Base-by-base conservation (phyloP, 345 rosid genomes). In the Lepidium aucheri region DNA sequence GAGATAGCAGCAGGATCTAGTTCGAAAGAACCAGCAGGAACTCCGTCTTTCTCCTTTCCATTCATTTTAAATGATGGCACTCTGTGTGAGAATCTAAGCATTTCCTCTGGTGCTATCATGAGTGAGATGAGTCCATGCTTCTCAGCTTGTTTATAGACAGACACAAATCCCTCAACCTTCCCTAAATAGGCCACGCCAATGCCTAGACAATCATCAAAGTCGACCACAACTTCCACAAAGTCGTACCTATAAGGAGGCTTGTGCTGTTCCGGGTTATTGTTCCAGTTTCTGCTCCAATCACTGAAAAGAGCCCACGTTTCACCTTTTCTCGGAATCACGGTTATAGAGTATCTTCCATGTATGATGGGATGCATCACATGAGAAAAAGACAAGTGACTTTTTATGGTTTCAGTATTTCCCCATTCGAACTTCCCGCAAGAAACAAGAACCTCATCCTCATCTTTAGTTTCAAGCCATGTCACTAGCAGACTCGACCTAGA, bases 241-340 rank as follows among this genome's bases (percentile, higher is more conserved):
- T 90, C 94, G 40, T 39, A 89, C 46, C 47, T 63, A 52, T 76
- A 84, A 16, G 88, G 80, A 33, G 85, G 74, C 47, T 60, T 49
- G 74, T 81, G 80, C 52, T 80, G 80, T 47, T 67, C 76, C 36
- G 84, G 81, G 17, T 82, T 74, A 3, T 77, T 71, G 63, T 60
- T 55, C 95, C 90, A 83, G 28, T 61, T 80, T 13, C 58, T 42
- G 70, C 80, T 78, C 94, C 91, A 81, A 17, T 84, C 75, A 77
- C 69, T 90, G 64, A 81, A 93, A 44, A 89, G 77, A 47, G 97
- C 94, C 98, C 98, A 93, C 10, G 80, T 85, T 78, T 93, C 97
- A 20, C 97, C 97, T 65, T 74, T 74, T 50, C 67, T 75, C 16
- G 98, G 98, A 72, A 75, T 53, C 63, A 70, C 82, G 30, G 87